phyloP scores from a whole-genome alignment of 768 basidiomycete species.

The Clavaria fumosa region DNA sequence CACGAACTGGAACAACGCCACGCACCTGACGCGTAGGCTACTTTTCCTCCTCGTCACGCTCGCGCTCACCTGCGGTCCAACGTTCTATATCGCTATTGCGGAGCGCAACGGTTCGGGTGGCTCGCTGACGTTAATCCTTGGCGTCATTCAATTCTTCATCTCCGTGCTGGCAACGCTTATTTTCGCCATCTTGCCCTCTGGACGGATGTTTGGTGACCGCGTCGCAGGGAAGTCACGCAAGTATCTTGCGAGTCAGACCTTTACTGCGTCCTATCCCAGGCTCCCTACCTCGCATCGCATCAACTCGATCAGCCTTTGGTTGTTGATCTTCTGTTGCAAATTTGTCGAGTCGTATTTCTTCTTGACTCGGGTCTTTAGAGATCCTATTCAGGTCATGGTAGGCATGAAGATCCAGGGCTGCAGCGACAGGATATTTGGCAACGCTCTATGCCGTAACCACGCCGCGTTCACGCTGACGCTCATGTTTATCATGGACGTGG shows the following conservation, averaged over 20 bases:
- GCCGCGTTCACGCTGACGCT: constrained; percentile 89
- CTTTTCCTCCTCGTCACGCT: constrained; percentile 84
- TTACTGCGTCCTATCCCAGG: constrained; percentile 86
- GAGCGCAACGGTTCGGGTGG: constrained; percentile 51
- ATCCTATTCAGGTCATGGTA: constrained; percentile 90
- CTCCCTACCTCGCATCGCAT: constrained; percentile 50
- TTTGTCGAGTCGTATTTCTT: constrained; percentile 97
- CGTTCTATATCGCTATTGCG: constrained; percentile 85
- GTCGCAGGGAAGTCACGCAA: constrained; percentile 92
- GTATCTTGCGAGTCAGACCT: constrained; percentile 96
- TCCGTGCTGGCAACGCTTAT: constrained; percentile 74
- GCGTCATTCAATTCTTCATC: constrained; percentile 93
- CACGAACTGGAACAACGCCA: constrained; percentile 96
- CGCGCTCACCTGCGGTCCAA: constrained; percentile 82
- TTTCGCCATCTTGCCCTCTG: constrained; percentile 87
- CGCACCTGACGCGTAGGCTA: constrained; percentile 83
- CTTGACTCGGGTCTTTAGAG: constrained; percentile 86
- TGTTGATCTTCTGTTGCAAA: constrained; percentile 92
- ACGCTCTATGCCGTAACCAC: constrained; percentile 76
- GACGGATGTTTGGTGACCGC: constrained; percentile 96
- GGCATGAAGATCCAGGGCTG: constrained; percentile 93
- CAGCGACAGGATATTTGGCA: constrained; percentile 73
- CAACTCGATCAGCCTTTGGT: constrained; percentile 73
- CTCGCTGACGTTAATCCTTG: constrained; percentile 75
- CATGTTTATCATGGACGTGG: constrained; percentile 98